Base-by-base conservation (phyloP, 257 asterid species). In the Handroanthus guayacan region DNA sequence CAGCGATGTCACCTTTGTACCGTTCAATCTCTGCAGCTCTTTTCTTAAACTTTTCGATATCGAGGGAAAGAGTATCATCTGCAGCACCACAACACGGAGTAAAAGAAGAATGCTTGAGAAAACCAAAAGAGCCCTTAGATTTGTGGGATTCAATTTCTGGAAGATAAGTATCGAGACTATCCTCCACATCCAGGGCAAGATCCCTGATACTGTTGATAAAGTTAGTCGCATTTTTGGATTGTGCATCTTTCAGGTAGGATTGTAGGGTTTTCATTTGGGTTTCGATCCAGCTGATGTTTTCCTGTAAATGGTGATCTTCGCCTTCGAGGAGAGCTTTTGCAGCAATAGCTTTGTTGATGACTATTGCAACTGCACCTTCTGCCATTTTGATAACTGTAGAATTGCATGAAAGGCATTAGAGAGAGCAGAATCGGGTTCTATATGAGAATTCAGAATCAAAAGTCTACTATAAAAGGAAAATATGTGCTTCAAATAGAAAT, bases 91-190 rank as follows among this genome's bases (percentile, higher is more conserved):
- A 56, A 56, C 36, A 56, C 8, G 6, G 37, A 17, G 3, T 8
- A 16, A 11, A 17, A 17, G 62, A 56, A 56, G 62, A 34, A 17
- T 17, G 36, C 62, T 17, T 56, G 62, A 56, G 12, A 56, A 17
- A 17, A 17, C 7, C 11, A 18, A 56, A 56, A 2, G 2, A 3
- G 12, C 62, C 62, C 31, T 56, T 48, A 4, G 36, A 17, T 34
- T 56, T 56, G 36, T 56, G 62, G 13, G 36, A 56, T 17, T 56
- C 36, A 3, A 7, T 56, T 17, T 56, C 36, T 56, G 62, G 2
- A 56, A 56, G 62, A 56, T 56, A 56, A 56, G 36, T 17, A 56
- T 56, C 36, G 7, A 56, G 31, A 56, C 17, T 56, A 56, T 56
- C 62, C 36, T 56, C 62, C 36, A 56, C 37, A 56, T 56, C 62